These are phyloP conservation scores for Colletotrichum liaoningense DNA, from an alignment of 2,329 filamentous ascomycete species.

Conservation along the genomic window DNA sequence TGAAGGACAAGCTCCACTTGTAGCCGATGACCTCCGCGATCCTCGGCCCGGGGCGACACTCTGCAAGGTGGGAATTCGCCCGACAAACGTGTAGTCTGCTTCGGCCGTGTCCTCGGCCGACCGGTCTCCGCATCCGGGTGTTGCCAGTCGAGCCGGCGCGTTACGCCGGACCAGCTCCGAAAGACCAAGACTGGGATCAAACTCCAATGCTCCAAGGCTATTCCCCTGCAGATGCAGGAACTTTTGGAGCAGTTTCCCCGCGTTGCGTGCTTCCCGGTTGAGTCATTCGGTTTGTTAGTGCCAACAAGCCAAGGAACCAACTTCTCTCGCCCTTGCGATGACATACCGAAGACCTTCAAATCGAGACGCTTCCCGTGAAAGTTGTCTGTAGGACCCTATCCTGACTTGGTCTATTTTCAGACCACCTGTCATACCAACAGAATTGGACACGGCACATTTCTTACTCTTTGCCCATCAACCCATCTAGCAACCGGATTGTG, in stretches of 20 bases:
- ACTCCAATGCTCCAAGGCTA: background rate
- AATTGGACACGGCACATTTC: no score
- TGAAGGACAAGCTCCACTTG: background rate
- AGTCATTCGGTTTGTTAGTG: constrained; percentile 10
- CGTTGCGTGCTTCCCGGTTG: constrained; percentile 7
- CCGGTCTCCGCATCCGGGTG: background rate
- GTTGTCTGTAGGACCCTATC: background rate
- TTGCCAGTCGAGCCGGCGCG: background rate
- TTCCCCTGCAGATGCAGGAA: constrained; percentile 12
- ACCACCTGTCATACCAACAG: no score
- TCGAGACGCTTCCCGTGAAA: background rate
- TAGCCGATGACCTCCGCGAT: background rate
- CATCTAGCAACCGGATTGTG: background rate
- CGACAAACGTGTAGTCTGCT: background rate
- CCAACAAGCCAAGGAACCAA: background rate
- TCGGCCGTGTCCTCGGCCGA: background rate
- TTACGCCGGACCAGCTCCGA: background rate
- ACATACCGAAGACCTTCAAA: background rate
- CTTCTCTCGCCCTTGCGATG: background rate
- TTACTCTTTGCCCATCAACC: background rate
- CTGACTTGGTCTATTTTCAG: background rate
- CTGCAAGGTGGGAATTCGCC: background rate
- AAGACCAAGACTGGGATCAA: background rate
- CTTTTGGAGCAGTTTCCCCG: constrained; percentile 12
- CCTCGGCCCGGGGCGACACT: background rate